phyloP scores from a whole-genome alignment of 2,329 filamentous ascomycete species.

The Ilyonectria mors-panacis region DNA sequence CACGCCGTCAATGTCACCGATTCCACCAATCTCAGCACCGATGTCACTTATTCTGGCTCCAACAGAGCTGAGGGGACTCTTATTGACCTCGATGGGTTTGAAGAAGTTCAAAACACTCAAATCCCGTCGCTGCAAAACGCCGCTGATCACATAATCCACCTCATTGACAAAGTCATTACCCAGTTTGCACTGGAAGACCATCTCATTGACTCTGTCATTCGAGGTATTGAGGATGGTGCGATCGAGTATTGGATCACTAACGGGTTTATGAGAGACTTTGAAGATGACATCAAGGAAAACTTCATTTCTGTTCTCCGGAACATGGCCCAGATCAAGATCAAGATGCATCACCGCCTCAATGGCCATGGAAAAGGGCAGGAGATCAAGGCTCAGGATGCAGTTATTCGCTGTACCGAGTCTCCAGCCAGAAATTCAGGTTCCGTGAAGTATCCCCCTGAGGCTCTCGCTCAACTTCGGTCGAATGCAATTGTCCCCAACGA shows the following conservation, averaged over 20 bases:
- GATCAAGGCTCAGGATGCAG: neutral
- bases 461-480: conserved; percentile 22
- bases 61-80: conserved; percentile 1
- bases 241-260: conserved; percentile 46
- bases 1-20: neutral
- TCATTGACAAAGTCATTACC: conserved; percentile 23
- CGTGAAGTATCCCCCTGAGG: conserved; percentile 32
- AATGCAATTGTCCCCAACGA: conserved; percentile 18
- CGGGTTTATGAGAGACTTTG: conserved; percentile 41
- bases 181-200: conserved; percentile 25
- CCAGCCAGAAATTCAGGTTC: conserved; percentile 8
- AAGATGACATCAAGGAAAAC: conserved; percentile 43
- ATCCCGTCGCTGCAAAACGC: conserved; percentile 6
- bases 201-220: conserved; percentile 36
- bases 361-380: neutral
- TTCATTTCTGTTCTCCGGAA: conserved; percentile 41
- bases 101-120: conserved; percentile 14
- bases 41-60: neutral
- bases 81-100: conserved; percentile 33
- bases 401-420: neutral
- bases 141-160: conserved; percentile 5
- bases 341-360: conserved; percentile 22
- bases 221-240: conserved; percentile 45
- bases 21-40: neutral
- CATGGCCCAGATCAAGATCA: conserved; percentile 43